Conservation (phyloP, 164 flowering plant genomes). For the Liriodendron chinense region DNA sequence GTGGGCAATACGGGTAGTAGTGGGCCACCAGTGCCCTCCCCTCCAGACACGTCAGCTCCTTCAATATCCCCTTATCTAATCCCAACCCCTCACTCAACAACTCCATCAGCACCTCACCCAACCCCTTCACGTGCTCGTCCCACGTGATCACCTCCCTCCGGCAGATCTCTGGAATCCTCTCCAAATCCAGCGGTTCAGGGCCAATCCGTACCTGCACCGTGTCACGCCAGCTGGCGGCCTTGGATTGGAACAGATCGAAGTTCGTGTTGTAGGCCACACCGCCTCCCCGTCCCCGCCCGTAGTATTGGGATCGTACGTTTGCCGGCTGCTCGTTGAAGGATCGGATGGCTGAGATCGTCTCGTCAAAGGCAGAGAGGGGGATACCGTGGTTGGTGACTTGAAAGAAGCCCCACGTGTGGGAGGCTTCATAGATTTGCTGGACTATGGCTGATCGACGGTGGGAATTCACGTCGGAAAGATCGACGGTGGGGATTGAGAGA, state of each 20-base stretch:
- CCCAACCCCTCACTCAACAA: constrained; percentile 62
- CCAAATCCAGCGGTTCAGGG: constrained; percentile 9
- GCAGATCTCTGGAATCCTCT: constrained; percentile 16
- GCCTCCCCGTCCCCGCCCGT: not conserved
- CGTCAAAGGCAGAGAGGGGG: constrained; percentile 12
- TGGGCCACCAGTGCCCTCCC: constrained; percentile 43
- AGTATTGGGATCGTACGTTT: constrained; percentile 1
- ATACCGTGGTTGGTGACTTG: constrained; percentile 26
- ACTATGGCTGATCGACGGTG: constrained; percentile 8
- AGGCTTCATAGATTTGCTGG: constrained; percentile 18
- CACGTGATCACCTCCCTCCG: constrained; percentile 42
- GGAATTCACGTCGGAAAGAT: constrained; percentile 11
- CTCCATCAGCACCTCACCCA: constrained; percentile 46
- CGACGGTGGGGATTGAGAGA: constrained; percentile 23
- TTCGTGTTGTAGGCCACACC: constrained; percentile 18
- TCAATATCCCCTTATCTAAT: constrained; percentile 30
- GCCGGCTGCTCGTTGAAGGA: constrained; percentile 12
- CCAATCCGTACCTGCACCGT: constrained; percentile 16
- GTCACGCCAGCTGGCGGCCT: constrained; percentile 34
- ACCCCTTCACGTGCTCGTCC: constrained; percentile 21
- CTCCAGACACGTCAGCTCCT: constrained; percentile 38
- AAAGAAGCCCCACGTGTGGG: constrained; percentile 27
- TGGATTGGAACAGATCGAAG: constrained; percentile 20
- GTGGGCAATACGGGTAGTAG: constrained; percentile 69
- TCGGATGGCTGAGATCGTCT: not conserved